Base-by-base conservation (phyloP, 352 stramenopile genomes). In the Pythium rhizo-oryzae region DNA sequence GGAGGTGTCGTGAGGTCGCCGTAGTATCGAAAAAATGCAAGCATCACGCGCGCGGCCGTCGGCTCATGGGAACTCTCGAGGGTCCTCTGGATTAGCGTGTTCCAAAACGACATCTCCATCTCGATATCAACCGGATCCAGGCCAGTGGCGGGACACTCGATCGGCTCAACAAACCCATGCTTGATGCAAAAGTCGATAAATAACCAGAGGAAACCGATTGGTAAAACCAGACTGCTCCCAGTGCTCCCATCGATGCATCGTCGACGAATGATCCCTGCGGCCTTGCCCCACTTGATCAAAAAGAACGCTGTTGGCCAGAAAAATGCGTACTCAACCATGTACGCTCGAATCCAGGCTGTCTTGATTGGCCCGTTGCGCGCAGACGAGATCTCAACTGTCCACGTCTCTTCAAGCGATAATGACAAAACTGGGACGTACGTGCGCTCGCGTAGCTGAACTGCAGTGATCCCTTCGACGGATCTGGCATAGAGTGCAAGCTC, bases 301-400 rank as follows among this genome's bases (percentile, higher is more conserved):
- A 93, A 88, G 62, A 80, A 89, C 28, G 90, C 49, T 19, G 77
- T 79, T 1, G 84, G 82, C 84, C 86, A 94, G 52, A 91, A 92
- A 67, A 93, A 94, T 19, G 72, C 57, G 46, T 94, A 88, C 35
- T 49, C 77, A 15, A 65, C 60, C 76, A 91, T 89, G 60, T 94
- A 94, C 5, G 74, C 79, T 23, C 84, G 81, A 53, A 94, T 90
- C 19, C 88, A 68, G 24, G 77, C 67, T 3, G 84, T 94, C 62
- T 94, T 94, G n/a, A 77, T 69, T 5, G 86, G 86, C n/a, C 84
- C 86, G 49, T 65, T 89, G 12, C 70, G 77, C 37, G 78, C 55
- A 15, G 74, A 80, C 23, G 82, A 90, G 62, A 93, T 71, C 58
- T 94, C 86, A 0, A 94, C 54, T 28, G 71, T 79, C 86, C 86